Evolutionary conservation across 192 early-diverging fungal species (phyloP).

Genomic region (Coemansia sp.): DNA sequence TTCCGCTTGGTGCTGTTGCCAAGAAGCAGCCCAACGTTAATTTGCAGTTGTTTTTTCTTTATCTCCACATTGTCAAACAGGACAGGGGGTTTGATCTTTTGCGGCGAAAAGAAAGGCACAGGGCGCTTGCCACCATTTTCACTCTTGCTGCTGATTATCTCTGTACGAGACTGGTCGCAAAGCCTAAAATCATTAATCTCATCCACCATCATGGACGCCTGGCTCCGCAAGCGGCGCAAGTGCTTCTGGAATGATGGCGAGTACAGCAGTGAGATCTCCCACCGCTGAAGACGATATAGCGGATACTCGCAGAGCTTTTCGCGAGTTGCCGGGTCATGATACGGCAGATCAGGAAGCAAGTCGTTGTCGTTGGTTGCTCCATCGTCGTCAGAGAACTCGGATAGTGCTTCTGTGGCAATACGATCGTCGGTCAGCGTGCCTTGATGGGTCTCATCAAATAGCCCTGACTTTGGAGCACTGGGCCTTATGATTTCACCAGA

Average conservation of each 20-base stretch:
- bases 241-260: slow-evolving; percentile 43
- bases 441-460: not conserved
- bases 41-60: slow-evolving; percentile 52
- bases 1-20: slow-evolving; percentile 20
- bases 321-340: slow-evolving; percentile 47
- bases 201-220: slow-evolving; percentile 30
- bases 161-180: slow-evolving; percentile 29
- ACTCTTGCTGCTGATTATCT: slow-evolving; percentile 7
- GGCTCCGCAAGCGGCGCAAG: slow-evolving; percentile 35
- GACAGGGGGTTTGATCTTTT: slow-evolving; percentile 34
- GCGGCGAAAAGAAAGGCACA: slow-evolving; percentile 49
- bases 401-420: slow-evolving; percentile 1
- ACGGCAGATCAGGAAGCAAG: slow-evolving; percentile 37
- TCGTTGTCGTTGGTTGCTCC: slow-evolving; percentile 6
- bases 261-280: slow-evolving; percentile 51
- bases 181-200: slow-evolving; percentile 41
- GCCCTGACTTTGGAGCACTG: not conserved
- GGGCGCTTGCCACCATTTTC: slow-evolving; percentile 27
- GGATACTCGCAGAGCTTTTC: slow-evolving; percentile 40
- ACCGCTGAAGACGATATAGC: slow-evolving; percentile 48
- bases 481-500: not conserved
- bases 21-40: slow-evolving; percentile 43
- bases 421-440: slow-evolving; percentile 9
- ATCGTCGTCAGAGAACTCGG: slow-evolving; percentile 29
- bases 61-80: slow-evolving; percentile 43